Percentiles rank a stretch among this genome's conserved stretches.
These are phyloP conservation scores for Cytospora mali DNA, from an alignment of 2,329 filamentous ascomycete genomes.

Conservation along the genomic window DNA sequence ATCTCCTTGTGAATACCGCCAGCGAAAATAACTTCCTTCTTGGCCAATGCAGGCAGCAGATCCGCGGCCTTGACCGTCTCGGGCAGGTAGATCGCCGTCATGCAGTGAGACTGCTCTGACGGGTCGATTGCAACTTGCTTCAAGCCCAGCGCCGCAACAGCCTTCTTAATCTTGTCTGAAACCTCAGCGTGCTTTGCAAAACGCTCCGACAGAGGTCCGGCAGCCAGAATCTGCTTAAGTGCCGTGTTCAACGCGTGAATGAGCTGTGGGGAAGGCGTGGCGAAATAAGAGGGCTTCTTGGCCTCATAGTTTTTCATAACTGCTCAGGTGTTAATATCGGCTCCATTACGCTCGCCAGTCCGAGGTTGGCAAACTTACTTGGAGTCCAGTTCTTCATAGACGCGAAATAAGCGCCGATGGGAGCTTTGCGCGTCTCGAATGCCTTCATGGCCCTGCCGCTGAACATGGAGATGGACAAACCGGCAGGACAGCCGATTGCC, in stretches of 20 bases:
- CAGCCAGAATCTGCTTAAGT: conserved; percentile 81
- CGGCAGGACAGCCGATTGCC: conserved; percentile 92
- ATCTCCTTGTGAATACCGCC: conserved; percentile 97
- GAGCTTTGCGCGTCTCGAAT: conserved; percentile 79
- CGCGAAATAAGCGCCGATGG: conserved; percentile 87
- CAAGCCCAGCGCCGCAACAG: conserved; percentile 77
- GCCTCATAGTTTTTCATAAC: conserved; percentile 99
- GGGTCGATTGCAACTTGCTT: conserved; percentile 83
- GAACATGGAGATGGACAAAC: conserved; percentile 91
- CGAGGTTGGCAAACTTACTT: conserved; percentile 54
- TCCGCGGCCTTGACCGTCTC: conserved; percentile 80
- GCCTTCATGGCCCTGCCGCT: conserved; percentile 83
- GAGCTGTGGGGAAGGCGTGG: conserved; percentile 92
- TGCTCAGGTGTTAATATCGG: conserved; percentile 38
- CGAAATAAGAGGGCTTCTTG: conserved; percentile 97
- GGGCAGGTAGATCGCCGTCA: conserved; percentile 96
- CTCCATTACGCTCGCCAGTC: conserved; percentile 15
- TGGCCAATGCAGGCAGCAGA: conserved; percentile 79
- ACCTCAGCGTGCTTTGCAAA: conserved; percentile 79
- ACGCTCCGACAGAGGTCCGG: conserved; percentile 71
- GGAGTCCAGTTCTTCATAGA: conserved; percentile 98
- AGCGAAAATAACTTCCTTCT: conserved; percentile 90
- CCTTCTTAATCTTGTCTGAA: conserved; percentile 85
- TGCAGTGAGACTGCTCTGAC: conserved; percentile 92
- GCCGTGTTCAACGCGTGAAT: conserved; percentile 90